Base-by-base conservation (phyloP, 208 protist genomes). In the Acanthamoeba pearcei region DNA sequence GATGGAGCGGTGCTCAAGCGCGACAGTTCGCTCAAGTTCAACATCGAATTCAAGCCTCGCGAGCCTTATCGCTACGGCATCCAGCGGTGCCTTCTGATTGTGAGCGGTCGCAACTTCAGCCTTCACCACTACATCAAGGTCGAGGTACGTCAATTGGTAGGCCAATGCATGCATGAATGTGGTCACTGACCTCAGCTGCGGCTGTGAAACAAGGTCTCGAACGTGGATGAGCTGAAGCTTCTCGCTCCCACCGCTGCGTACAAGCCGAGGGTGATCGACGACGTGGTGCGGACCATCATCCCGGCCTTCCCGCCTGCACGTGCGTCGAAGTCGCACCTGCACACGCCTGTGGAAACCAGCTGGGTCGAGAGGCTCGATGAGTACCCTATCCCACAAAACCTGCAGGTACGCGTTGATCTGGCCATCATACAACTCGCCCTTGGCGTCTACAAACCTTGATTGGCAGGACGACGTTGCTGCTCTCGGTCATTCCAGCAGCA, bases 271-370 rank as follows among this genome's bases (percentile, higher is more conserved):
- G 70, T 35, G 70, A 32, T 80, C 29, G 70, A 80, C 42, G 38
- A 38, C 13, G 42, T 80, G 5, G 29, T 46, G 35, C 70, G 70
- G 1, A 80, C 42, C 70, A 80, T 80, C 70, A 80, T 80, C 38
- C 70, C 70, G 6, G 70, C 70, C 15, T 46, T 46, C 22, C 70
- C 29, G 8, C 70, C 32, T 22, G 15, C 70, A 1, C 29, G 70
- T 2, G 70, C 70, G 13, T 80, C 70, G 9, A 80, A 80, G 32
- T 80, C 70, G n/a, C 70, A 80, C n/a, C 38, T 80, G 29, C 70
- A 80, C 32, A 80, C 70, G 2, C 70, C 70, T 10, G 38, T 49
- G 6, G 70, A 80, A 46, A 80, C 70, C 9, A 6, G 10, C 22
- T 82, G 38, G 35, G 74, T 53, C 0, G 74, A 82, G 74, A 27